Conservation (phyloP, 192 early-diverging fungal genomes). For the Coemansia sp. region DNA sequence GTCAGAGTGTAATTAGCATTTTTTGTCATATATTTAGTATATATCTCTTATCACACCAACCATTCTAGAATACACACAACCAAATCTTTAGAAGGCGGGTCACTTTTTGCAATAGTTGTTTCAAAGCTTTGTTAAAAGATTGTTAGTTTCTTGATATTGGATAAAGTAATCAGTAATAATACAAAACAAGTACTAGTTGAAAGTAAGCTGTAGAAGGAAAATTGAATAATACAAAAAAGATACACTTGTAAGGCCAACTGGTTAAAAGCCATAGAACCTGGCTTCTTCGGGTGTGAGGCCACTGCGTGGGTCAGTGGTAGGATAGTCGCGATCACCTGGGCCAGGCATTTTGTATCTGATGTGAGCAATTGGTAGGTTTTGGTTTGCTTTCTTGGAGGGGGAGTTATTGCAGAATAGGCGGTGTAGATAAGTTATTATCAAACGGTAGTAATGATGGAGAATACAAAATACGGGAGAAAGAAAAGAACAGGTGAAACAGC, state of each 20-base stretch:
- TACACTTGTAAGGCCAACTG: neutral
- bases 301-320: conserved; percentile 34
- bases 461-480: neutral
- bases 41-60: neutral
- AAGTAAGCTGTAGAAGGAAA: neutral
- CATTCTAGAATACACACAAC: neutral
- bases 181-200: neutral
- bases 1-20: conserved; percentile 6
- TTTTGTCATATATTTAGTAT: neutral
- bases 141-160: neutral
- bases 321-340: conserved; percentile 22
- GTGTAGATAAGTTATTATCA: neutral
- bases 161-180: neutral
- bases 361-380: neutral
- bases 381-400: neutral
- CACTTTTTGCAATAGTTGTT: neutral
- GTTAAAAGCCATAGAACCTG: conserved; percentile 29
- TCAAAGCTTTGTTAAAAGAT: neutral
- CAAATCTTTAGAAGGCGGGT: neutral
- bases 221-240: neutral
- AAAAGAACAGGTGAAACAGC: neutral
- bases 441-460: neutral
- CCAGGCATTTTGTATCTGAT: neutral
- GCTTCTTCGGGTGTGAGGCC: conserved; percentile 40
- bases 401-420: neutral